Evolutionary conservation across 2,329 filamentous ascomycete species (phyloP), one percentile per base, ranked within the genome.

Genomic region (Pseudogymnoascus sp.): DNA sequence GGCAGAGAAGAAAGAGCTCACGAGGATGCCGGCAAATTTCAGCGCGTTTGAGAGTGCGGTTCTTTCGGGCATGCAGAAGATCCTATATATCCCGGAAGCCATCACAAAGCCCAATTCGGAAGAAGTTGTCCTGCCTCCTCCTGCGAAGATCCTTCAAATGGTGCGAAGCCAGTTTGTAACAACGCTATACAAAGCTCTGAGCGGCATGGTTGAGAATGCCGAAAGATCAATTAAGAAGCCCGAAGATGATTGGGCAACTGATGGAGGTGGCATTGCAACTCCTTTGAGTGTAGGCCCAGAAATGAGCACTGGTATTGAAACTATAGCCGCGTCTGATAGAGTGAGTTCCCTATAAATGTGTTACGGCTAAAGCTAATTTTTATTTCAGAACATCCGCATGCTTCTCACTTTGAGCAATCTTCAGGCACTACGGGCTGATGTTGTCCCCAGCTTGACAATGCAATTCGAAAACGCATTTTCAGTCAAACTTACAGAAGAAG

Each of bases 201-300:
- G 91, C 70, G 95, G 93, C 22, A 93, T 99, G 86, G 92, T 99
- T 1, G 95, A 98, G 76, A 98, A 96, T 75, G 93, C 95, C 2
- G 92, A 98, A 76, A 86, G 86, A 63, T 83, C 87, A 2, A 75
- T 86, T 12, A 84, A 87, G 68, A 86, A 85, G 68, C 78, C 84
- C 31, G 72, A 73, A 35, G 71, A 73, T 63, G 72, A 73, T 26
- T 75, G 71, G 72, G 72, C 71, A 3, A 68, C 67, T 7, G 70
- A 74, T 61, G 68, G 60, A 28, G 69, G 73, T 66, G 71, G 72
- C 11, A 63, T 73, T 22, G 69, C 70, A 63, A 73, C 67, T 63
- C 73, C 70, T 61, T 68, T 70, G 59, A 70, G 68, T 53, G 70
- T 66, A 59, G 65, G 71, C 11, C 68, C 70, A 28, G 73, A 76